Conservation (phyloP, 75 land plant genomes). For the Chamaecyparis obtusa region DNA sequence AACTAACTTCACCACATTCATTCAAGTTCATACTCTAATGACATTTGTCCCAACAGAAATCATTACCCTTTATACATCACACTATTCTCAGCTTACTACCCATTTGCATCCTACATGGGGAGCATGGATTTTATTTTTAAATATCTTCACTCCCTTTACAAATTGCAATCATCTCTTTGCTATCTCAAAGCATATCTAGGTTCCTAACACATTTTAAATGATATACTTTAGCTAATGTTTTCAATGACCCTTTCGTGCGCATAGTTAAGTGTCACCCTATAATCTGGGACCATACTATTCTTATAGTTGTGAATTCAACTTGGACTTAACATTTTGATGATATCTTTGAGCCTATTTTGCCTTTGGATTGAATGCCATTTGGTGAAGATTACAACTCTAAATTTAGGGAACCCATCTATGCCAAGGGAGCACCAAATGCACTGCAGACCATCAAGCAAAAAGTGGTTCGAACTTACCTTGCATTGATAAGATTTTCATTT, state of each 20-base stretch:
- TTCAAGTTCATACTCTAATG: not conserved
- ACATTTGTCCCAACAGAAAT: too few relatives aligned
- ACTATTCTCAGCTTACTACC: too few relatives aligned
- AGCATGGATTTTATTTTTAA: not conserved
- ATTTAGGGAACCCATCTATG: not conserved
- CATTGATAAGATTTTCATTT: not conserved
- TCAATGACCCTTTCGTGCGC: not conserved
- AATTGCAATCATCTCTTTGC: not conserved
- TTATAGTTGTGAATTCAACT: not conserved
- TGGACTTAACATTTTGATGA: not conserved
- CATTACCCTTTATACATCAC: too few relatives aligned
- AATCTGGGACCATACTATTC: too few relatives aligned
- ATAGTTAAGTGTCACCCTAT: not conserved
- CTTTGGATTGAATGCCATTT: not conserved
- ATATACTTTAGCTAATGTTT: not conserved
- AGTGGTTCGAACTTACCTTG: not conserved
- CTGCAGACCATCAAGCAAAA: not conserved
- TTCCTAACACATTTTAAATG: not conserved
- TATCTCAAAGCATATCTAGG: not conserved
- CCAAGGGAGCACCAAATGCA: not conserved
- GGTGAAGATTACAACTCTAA: not conserved
- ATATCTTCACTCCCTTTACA: not conserved
- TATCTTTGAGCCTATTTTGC: not conserved
- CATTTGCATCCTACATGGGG: not conserved
- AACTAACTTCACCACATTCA: not conserved